These are phyloP conservation scores for Neobulgaria alba DNA, from an alignment of 2,329 filamentous ascomycete genomes.

Conservation along the genomic window DNA sequence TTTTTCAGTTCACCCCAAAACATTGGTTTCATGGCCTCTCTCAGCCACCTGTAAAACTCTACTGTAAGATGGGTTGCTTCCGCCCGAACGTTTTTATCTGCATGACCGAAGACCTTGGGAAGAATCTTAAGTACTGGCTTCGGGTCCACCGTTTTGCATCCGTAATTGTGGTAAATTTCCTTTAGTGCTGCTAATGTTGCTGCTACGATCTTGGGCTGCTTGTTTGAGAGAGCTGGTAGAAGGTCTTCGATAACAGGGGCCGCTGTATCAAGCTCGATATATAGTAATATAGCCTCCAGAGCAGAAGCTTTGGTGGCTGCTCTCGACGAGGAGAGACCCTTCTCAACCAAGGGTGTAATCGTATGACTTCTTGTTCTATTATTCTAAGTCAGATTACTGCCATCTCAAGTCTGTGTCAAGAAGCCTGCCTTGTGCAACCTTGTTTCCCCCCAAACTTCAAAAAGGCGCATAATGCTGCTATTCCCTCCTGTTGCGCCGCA, in stretches of 20 bases:
- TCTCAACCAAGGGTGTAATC: constrained; percentile 76
- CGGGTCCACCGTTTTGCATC: constrained; percentile 87
- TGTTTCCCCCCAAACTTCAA: constrained; percentile 82
- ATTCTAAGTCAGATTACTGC: constrained; percentile 6
- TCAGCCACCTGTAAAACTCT: constrained; percentile 93
- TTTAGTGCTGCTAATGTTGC: constrained; percentile 69
- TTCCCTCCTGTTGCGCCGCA: constrained; percentile 88
- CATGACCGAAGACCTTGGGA: constrained; percentile 88
- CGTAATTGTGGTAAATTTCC: constrained; percentile 84
- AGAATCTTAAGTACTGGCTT: constrained; percentile 83
- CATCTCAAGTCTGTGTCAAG: background rate
- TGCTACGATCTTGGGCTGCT: constrained; percentile 82
- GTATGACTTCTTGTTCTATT: constrained; percentile 66
- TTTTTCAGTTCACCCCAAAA: constrained; percentile 96
- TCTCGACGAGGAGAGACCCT: constrained; percentile 79
- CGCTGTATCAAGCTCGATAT: constrained; percentile 81
- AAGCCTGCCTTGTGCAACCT: constrained; percentile 57
- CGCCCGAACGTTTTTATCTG: constrained; percentile 95
- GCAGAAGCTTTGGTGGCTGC: constrained; percentile 82
- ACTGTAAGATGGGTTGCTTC: constrained; percentile 87
- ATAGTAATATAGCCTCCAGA: constrained; percentile 77
- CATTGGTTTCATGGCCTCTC: constrained; percentile 95
- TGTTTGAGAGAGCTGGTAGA: constrained; percentile 72
- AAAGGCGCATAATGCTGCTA: constrained; percentile 82
- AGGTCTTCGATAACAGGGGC: constrained; percentile 86